Evolutionary conservation across 257 asterid genomes (phyloP), one percentile per base, ranked within the genome.

Genomic region (Penstemon barbatus): DNA sequence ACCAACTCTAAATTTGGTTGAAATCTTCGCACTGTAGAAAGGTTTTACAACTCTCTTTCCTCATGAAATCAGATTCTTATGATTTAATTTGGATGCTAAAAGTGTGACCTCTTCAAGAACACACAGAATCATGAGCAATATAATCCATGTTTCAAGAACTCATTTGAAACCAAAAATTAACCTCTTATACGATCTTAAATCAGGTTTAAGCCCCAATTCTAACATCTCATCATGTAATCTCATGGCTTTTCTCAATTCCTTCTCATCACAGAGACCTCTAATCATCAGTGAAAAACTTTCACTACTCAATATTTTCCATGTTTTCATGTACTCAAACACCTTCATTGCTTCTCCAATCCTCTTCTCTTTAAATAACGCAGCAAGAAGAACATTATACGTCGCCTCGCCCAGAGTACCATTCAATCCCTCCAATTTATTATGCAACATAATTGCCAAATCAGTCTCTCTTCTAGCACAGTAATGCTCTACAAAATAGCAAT

Each of bases 211-310:
- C 71, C 90, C 95, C 76, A 84, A 42, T 61, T 75, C 80, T 75
- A 89, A 38, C 97, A 91, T 91, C 25, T 82, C 87, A 63, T 89
- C 96, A 5, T 91, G 97, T 19, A 84, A 69, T 70, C 74, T 84
- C 96, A 89, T 91, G 61, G 96, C 97, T 72, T 65, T 78, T 74
- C 92, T 84, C 69, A 83, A 46, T 56, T 89, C 88, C 56, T 84
- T 81, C 37, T 57, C 89, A 12, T 12, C 55, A 61, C 96, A 87
- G 8, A 89, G 86, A 72, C 88, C 86, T 45, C 78, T 68, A 37
- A 91, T 81, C 89, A 85, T 76, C 36, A 79, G n/a, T 50, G 74
- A 70, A 76, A 84, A 87, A 71, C 90, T 85, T 38, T 66, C 90
- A 63, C 89, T 74, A 49, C 78, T 79, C 64, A 80, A 68, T 37